Percentiles rank a stretch among this genome's conserved stretches.
Evolutionary conservation across 148 eudicot species (phyloP).

Genomic region (Oxyria digyna): DNA sequence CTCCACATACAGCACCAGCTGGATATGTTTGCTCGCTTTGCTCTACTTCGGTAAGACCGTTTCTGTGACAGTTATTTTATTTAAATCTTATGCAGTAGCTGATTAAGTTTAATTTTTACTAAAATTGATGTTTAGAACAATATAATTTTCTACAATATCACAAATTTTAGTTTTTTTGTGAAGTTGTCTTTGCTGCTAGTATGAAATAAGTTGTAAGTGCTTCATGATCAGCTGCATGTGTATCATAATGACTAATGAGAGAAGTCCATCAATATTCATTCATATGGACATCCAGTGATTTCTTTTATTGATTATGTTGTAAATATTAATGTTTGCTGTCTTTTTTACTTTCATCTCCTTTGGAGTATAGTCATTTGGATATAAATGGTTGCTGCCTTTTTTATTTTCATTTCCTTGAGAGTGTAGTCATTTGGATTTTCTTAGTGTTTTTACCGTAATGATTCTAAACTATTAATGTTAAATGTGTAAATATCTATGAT

Average conservation of each 20-base stretch:
- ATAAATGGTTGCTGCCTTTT: not conserved
- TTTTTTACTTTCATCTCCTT: too few relatives aligned
- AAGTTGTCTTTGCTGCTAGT: not conserved
- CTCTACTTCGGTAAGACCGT: slow-evolving; percentile 56
- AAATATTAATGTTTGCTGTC: too few relatives aligned
- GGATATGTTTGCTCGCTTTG: slow-evolving; percentile 89
- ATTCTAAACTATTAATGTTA: not conserved
- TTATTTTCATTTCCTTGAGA: not conserved
- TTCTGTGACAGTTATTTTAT: not conserved
- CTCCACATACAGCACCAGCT: slow-evolving; percentile 93
- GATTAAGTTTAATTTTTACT: not conserved
- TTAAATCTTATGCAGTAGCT: not conserved
- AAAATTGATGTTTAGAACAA: not conserved
- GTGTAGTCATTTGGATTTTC: not conserved
- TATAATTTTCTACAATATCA: not conserved
- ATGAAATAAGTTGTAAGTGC: not conserved
- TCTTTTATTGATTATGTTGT: not conserved
- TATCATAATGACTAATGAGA: not conserved
- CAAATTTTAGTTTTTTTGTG: not conserved
- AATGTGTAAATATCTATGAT: not conserved
- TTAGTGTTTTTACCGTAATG: not conserved
- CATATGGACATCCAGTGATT: not conserved
- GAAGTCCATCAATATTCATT: not conserved
- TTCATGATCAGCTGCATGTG: not conserved
- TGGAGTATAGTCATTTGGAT: too few relatives aligned